These are phyloP conservation scores for Aspergillus ochraceus DNA, from an alignment of 2,329 filamentous ascomycete genomes.

Conservation along the genomic window DNA sequence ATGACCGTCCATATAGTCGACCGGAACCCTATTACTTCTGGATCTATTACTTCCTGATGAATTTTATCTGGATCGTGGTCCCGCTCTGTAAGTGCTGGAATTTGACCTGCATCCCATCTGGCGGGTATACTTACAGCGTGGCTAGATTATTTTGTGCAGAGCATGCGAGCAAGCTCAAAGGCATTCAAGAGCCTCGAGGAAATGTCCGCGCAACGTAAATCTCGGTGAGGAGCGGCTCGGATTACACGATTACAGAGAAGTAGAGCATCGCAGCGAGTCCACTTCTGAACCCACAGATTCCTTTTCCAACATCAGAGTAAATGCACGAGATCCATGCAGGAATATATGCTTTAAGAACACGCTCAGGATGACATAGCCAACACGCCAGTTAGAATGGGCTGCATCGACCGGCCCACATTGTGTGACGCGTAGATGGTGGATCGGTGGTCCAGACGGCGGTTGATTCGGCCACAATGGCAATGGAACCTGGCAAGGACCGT, in stretches of 20 bases:
- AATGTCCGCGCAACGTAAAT: slow-evolving; percentile 25
- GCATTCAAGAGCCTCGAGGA: slow-evolving; percentile 27
- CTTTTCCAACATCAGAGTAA: not conserved
- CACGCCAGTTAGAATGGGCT: not conserved
- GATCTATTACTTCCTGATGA: slow-evolving; percentile 67
- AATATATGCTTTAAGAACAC: not conserved
- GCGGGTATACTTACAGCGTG: not conserved
- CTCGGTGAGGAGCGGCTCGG: slow-evolving; percentile 18
- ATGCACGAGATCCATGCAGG: not conserved
- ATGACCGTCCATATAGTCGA: slow-evolving; percentile 57
- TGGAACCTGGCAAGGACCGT: not conserved
- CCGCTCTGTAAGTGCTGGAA: slow-evolving; percentile 52
- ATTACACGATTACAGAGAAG: not conserved
- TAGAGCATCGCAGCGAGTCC: not conserved
- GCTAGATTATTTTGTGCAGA: slow-evolving; percentile 34
- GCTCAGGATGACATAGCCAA: not conserved
- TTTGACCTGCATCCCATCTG: not conserved
- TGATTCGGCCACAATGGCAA: not conserved
- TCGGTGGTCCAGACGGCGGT: not conserved
- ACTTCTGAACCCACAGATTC: not conserved
- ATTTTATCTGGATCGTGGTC: slow-evolving; percentile 65
- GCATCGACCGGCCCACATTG: not conserved
- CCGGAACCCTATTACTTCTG: slow-evolving; percentile 66
- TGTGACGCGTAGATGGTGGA: not conserved
- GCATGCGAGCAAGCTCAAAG: slow-evolving; percentile 31